Evolutionary conservation across 768 basidiomycete genomes (phyloP).

Genomic region (Xerocomellus dryophilus): DNA sequence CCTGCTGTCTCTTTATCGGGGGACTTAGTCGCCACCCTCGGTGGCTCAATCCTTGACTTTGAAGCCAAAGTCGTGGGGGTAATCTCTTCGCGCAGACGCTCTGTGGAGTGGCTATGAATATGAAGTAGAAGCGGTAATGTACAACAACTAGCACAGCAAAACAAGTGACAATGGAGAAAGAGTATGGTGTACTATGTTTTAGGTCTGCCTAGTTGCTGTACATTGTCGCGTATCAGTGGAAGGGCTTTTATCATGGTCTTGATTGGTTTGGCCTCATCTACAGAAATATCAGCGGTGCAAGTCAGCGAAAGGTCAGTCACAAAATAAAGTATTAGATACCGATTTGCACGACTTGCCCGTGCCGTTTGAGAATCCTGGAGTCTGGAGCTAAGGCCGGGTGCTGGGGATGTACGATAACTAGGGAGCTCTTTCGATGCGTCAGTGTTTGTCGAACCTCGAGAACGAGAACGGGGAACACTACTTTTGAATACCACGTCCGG

Average conservation of each 20-base stretch:
- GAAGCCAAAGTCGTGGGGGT: slow-evolving; percentile 50
- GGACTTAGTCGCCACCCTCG: slow-evolving; percentile 57
- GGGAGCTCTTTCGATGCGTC: slow-evolving; percentile 55
- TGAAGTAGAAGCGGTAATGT: slow-evolving; percentile 7
- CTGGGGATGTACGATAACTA: slow-evolving; percentile 62
- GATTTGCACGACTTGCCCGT: slow-evolving; percentile 62
- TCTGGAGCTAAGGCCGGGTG: slow-evolving; percentile 50
- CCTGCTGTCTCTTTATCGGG: slow-evolving; percentile 21
- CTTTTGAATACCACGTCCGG: slow-evolving; percentile 71
- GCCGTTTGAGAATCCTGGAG: slow-evolving; percentile 48
- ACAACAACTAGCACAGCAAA: slow-evolving; percentile 3
- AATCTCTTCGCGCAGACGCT: slow-evolving; percentile 44
- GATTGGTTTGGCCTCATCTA: slow-evolving; percentile 72
- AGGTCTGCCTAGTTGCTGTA: slow-evolving; percentile 34
- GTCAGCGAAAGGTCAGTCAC: not conserved
- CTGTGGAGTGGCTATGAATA: slow-evolving; percentile 50
- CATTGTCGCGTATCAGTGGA: slow-evolving; percentile 58
- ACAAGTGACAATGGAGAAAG: not conserved
- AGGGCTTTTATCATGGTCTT: slow-evolving; percentile 68
- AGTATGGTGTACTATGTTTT: slow-evolving; percentile 7
- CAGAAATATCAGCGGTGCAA: not conserved
- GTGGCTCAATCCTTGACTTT: slow-evolving; percentile 51
- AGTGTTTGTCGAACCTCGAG: not conserved
- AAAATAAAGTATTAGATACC: slow-evolving; percentile 42
- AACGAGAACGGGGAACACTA: slow-evolving; percentile 27